Evolutionary conservation across 2,329 filamentous ascomycete genomes (phyloP).

Genomic region (Ampelomyces quisqualis): DNA sequence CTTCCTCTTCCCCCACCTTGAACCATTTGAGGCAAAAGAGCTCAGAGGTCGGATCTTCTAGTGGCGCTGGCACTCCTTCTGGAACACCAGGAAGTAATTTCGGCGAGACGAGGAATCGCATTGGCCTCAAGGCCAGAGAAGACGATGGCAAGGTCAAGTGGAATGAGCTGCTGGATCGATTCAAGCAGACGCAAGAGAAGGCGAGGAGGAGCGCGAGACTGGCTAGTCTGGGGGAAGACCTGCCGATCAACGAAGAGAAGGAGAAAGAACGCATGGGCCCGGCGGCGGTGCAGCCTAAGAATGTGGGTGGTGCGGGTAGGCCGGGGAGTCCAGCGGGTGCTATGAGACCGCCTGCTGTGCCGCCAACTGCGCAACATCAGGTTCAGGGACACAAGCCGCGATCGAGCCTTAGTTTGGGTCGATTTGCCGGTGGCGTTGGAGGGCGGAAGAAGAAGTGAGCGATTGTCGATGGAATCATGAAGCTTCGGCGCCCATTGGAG

Average conservation of each 20-base stretch:
- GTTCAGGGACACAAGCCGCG: conserved; percentile 38
- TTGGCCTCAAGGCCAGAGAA: conserved; percentile 69
- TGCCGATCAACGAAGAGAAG: conserved; percentile 24
- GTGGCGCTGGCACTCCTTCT: conserved; percentile 40
- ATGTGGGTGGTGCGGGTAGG: conserved; percentile 14
- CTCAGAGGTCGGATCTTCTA: conserved; percentile 43
- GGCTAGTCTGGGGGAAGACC: conserved; percentile 43
- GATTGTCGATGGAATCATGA: no score
- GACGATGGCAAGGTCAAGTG: conserved; percentile 87
- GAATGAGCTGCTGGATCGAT: conserved; percentile 92
- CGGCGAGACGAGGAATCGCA: conserved; percentile 3
- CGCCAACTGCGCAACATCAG: conserved; percentile 14
- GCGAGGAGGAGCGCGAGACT: conserved; percentile 69
- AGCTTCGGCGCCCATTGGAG: conserved; percentile 5
- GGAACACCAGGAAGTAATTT: conserved; percentile 4
- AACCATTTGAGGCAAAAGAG: conserved; percentile 47
- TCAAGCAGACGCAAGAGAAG: conserved; percentile 84
- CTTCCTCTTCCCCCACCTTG: conserved; percentile 38
- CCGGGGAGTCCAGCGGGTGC: conserved; percentile 26
- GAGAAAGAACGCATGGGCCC: conserved; percentile 33
- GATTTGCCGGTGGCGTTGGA: conserved; percentile 47
- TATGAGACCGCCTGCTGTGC: conserved; percentile 22
- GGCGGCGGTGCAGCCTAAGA: conserved; percentile 31
- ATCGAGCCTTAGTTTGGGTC: conserved; percentile 48
- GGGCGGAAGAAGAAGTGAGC: conserved; percentile 41